phyloP scores from a whole-genome alignment of 176 grass and related monocot genomes.

The Olyra latifolia region DNA sequence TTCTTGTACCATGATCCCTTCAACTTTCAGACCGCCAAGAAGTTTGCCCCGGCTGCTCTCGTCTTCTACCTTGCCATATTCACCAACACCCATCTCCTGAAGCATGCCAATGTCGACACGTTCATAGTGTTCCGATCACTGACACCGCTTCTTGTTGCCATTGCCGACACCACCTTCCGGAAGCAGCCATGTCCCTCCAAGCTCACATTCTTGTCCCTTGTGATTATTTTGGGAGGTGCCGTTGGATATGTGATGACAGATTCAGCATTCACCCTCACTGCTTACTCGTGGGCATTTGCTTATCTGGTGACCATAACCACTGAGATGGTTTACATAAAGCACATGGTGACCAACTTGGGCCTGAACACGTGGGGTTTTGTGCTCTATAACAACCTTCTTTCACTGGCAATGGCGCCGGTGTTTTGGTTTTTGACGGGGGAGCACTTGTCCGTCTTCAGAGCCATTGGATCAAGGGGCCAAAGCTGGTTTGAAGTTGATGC shows the following conservation, averaged over 20 bases:
- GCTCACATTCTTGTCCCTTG: slow-evolving; percentile 58
- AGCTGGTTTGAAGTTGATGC: slow-evolving; percentile 60
- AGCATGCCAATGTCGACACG: slow-evolving; percentile 74
- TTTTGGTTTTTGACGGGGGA: slow-evolving; percentile 65
- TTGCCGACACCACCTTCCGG: slow-evolving; percentile 62
- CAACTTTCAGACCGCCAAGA: slow-evolving; percentile 56
- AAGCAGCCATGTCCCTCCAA: slow-evolving; percentile 65
- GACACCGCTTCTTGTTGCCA: slow-evolving; percentile 61
- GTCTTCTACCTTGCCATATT: slow-evolving; percentile 82
- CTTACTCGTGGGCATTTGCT: slow-evolving; percentile 67
- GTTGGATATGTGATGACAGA: slow-evolving; percentile 69
- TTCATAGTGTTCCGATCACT: slow-evolving; percentile 76
- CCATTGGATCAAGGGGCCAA: slow-evolving; percentile 47
- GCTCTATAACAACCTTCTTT: slow-evolving; percentile 74
- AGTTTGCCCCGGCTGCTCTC: slow-evolving; percentile 56
- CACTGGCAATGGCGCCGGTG: slow-evolving; percentile 54
- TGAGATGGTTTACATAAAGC: slow-evolving; percentile 87
- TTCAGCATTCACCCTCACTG: slow-evolving; percentile 58
- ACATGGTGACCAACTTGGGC: slow-evolving; percentile 69
- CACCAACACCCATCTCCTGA: slow-evolving; percentile 72
- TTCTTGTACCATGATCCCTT: slow-evolving; percentile 66
- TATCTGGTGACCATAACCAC: slow-evolving; percentile 68
- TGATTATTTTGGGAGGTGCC: slow-evolving; percentile 60
- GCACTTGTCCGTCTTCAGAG: slow-evolving; percentile 55
- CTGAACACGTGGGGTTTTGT: slow-evolving; percentile 79